These are phyloP conservation scores for Daldinia childiae DNA, from an alignment of 495 filamentous ascomycete genomes.

Conservation along the genomic window DNA sequence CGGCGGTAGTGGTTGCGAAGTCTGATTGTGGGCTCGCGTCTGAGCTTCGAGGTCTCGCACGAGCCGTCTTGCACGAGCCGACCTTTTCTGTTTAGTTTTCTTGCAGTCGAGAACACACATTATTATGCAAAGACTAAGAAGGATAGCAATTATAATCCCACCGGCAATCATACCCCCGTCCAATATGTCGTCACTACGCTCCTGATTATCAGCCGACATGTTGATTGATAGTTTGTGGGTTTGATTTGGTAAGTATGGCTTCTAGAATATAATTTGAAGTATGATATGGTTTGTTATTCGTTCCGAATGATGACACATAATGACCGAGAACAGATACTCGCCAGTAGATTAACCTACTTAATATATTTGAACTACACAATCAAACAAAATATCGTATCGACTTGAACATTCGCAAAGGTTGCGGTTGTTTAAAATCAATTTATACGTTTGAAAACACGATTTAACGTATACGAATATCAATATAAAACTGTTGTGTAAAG, in stretches of 20 bases:
- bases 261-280: neutral
- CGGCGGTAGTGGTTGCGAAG: neutral
- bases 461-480: neutral
- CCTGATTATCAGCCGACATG: neutral
- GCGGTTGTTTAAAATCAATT: neutral
- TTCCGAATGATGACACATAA: neutral
- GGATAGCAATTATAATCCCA: neutral
- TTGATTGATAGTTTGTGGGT: neutral
- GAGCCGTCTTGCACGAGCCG: neutral
- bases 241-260: neutral
- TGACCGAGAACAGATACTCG: neutral
- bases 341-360: neutral
- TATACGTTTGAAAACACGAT: neutral
- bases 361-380: neutral
- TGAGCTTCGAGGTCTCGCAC: neutral
- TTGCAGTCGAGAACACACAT: neutral
- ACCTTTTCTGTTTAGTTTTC: neutral
- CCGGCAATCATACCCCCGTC: neutral
- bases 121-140: neutral
- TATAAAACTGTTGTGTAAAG: neutral
- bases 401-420: neutral
- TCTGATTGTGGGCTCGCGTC: neutral
- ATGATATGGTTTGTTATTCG: neutral
- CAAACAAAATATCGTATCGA: neutral
- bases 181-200: neutral